Conservation (phyloP, 805 yeast genomes). For the Sungouiozyma intestinalis region DNA sequence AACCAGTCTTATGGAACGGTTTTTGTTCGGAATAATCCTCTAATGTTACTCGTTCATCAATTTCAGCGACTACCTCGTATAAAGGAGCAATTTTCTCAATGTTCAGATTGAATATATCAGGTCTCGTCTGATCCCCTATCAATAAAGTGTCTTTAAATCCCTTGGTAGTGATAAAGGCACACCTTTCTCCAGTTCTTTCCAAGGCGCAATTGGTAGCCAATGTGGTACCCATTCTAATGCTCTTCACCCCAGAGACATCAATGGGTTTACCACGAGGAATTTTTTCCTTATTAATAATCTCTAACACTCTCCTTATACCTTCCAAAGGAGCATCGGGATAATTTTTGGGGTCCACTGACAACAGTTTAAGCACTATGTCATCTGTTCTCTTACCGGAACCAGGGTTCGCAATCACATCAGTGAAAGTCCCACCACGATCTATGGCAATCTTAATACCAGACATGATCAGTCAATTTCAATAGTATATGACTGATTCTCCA, state of each 20-base stretch:
- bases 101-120: conserved; percentile 75
- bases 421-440: conserved; percentile 84
- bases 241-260: conserved; percentile 52
- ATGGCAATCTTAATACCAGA: conserved; percentile 32
- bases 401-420: conserved; percentile 54
- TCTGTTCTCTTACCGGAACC: conserved; percentile 38
- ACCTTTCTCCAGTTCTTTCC: conserved; percentile 85
- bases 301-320: conserved; percentile 74
- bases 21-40: conserved; percentile 77
- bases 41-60: conserved; percentile 83
- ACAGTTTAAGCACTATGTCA: conserved; percentile 62
- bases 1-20: conserved; percentile 13
- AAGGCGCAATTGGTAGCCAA: conserved; percentile 92
- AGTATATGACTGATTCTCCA: too few species aligned
- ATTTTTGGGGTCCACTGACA: conserved; percentile 83
- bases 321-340: conserved; percentile 88
- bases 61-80: conserved; percentile 67
- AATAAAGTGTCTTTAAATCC: conserved; percentile 76
- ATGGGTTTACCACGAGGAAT: conserved; percentile 54
- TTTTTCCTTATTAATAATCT: conserved; percentile 38
- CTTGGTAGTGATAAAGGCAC: conserved; percentile 76
- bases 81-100: conserved; percentile 62
- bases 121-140: conserved; percentile 89
- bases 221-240: conserved; percentile 85
- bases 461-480: not conserved